A percentile compares a stretch with the other conserved stretches of the same genome.
phyloP scores from a whole-genome alignment of 2,329 filamentous ascomycete species.

The Aciculosporium take region DNA sequence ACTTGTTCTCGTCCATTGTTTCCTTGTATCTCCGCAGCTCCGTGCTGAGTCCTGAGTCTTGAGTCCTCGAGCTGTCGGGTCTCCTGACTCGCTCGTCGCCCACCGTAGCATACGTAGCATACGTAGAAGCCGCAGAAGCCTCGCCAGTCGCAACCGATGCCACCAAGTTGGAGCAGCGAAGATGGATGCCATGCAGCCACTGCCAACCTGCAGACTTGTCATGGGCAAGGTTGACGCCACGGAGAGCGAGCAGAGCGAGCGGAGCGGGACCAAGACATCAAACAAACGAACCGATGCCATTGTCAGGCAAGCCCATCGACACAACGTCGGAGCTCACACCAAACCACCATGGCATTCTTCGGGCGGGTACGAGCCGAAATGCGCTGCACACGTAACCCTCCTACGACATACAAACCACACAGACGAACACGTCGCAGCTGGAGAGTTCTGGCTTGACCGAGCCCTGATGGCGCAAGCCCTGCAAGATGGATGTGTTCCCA shows the following conservation, averaged over 20 bases:
- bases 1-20: neutral
- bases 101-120: too few species aligned
- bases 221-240: neutral
- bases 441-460: neutral
- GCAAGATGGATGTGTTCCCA: neutral
- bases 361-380: neutral
- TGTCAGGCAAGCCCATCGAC: neutral
- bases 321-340: neutral
- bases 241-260: neutral
- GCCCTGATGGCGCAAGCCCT: neutral
- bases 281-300: neutral
- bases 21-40: too few species aligned
- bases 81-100: neutral
- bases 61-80: too few species aligned
- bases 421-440: neutral
- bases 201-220: neutral
- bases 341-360: neutral
- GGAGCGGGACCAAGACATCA: neutral
- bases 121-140: too few species aligned
- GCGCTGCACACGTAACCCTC: neutral
- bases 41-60: neutral
- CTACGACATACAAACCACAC: conserved; percentile 1
- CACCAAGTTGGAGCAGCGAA: too few species aligned
- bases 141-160: neutral
- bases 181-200: too few species aligned